Evolutionary conservation across 768 basidiomycete species (phyloP).

Genomic region (Naganishia friedmannii): DNA sequence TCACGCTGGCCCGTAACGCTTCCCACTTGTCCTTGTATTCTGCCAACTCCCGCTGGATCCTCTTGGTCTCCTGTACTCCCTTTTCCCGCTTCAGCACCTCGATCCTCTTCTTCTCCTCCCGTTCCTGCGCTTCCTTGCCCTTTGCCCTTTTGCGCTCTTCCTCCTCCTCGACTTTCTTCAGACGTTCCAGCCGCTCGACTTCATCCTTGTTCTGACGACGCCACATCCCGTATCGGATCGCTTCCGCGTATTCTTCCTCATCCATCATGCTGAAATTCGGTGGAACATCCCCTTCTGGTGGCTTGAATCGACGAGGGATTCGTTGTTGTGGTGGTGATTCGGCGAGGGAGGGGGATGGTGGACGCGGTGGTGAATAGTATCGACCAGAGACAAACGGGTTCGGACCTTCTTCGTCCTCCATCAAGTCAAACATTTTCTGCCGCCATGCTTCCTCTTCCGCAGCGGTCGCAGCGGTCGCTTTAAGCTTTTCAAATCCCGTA

Average conservation of each 20-base stretch:
- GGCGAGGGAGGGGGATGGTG: slow-evolving; percentile 53
- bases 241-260: slow-evolving; percentile 83
- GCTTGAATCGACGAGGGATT: slow-evolving; percentile 17
- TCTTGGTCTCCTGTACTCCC: slow-evolving; percentile 52
- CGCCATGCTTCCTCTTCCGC: slow-evolving; percentile 66
- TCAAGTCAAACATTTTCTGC: slow-evolving; percentile 69
- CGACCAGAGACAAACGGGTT: slow-evolving; percentile 26
- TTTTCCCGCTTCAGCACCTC: slow-evolving; percentile 32
- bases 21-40: slow-evolving; percentile 41
- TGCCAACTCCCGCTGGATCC: slow-evolving; percentile 35
- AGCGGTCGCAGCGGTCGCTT: slow-evolving; percentile 51
- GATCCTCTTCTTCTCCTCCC: slow-evolving; percentile 35
- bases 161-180: slow-evolving; percentile 55
- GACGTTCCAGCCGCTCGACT: slow-evolving; percentile 36
- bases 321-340: neutral
- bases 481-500: neutral
- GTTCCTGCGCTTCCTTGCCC: slow-evolving; percentile 53
- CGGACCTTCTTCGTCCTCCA: slow-evolving; percentile 57
- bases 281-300: slow-evolving; percentile 21
- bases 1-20: slow-evolving; percentile 18
- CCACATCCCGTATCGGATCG: slow-evolving; percentile 83
- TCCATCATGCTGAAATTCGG: slow-evolving; percentile 61
- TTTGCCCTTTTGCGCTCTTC: slow-evolving; percentile 50
- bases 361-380: slow-evolving; percentile 39
- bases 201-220: slow-evolving; percentile 53